phyloP scores from a whole-genome alignment of 768 basidiomycete genomes.

The Phaeotremella fagi region DNA sequence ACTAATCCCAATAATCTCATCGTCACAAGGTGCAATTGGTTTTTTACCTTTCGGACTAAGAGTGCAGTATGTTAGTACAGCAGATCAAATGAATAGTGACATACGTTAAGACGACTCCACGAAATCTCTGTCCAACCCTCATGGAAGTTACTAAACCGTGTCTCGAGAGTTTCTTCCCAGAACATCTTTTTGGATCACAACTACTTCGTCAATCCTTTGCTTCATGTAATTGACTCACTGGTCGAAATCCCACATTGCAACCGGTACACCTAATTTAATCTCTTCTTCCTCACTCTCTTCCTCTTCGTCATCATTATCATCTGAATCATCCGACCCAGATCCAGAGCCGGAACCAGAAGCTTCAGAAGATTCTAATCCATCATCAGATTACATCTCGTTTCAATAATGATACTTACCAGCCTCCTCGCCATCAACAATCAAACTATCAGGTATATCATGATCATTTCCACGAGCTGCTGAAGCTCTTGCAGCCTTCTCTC shows the following conservation, averaged over 20 bases:
- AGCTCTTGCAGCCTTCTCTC: slow-evolving; percentile 15
- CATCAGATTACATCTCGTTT: too few species aligned
- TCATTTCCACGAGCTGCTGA: slow-evolving; percentile 1
- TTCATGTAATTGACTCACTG: too few species aligned
- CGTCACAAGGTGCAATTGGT: slow-evolving; percentile 75
- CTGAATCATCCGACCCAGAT: neutral
- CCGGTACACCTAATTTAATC: slow-evolving; percentile 56
- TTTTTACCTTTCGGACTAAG: slow-evolving; percentile 75
- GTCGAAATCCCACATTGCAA: slow-evolving; percentile 99
- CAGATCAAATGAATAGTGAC: slow-evolving; percentile 40
- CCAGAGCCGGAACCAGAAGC: slow-evolving; percentile 8
- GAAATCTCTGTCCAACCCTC: slow-evolving; percentile 75
- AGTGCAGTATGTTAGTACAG: neutral
- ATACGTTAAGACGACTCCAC: slow-evolving; percentile 91
- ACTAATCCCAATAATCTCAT: slow-evolving; percentile 63
- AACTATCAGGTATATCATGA: slow-evolving; percentile 17
- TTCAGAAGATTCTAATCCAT: neutral
- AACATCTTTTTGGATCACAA: slow-evolving; percentile 83
- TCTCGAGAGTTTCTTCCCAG: slow-evolving; percentile 84
- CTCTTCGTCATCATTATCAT: slow-evolving; percentile 46
- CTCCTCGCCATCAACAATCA: slow-evolving; percentile 12
- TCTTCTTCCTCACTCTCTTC: slow-evolving; percentile 46
- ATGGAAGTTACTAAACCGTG: slow-evolving; percentile 79
- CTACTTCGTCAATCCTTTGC: too few species aligned
- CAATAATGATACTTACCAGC: slow-evolving; percentile 6